Evolutionary conservation across 2,329 filamentous ascomycete genomes (phyloP).

Genomic region (Xenosphaeropsis pyriputrescens): DNA sequence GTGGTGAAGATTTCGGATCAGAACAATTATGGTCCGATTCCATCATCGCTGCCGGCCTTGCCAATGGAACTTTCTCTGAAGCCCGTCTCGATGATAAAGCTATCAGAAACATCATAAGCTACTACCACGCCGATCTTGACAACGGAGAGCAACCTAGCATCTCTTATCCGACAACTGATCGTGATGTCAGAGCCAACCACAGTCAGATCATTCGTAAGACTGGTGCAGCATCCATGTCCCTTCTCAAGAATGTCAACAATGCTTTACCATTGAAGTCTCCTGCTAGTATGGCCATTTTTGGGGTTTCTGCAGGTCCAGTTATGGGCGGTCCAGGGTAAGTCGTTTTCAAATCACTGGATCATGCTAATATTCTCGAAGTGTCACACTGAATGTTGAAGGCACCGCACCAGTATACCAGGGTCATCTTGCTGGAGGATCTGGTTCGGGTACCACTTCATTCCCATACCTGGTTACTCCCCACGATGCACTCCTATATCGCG

Average conservation of each 20-base stretch:
- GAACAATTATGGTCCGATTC: no score
- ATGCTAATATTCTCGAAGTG: no score
- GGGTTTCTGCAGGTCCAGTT: constrained; percentile 23
- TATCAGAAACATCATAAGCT: constrained; percentile 62
- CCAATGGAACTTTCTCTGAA: constrained; percentile 74
- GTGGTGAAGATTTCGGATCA: constrained; percentile 48
- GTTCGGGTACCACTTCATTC: background rate
- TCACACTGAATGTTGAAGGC: no score
- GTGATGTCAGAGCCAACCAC: constrained; percentile 22
- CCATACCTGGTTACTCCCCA: background rate
- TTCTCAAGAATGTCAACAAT: constrained; percentile 41
- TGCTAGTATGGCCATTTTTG: constrained; percentile 39
- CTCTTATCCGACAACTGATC: constrained; percentile 71
- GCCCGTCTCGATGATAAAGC: constrained; percentile 89
- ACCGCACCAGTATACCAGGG: no score
- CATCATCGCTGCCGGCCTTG: constrained; percentile 65
- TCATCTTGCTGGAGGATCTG: no score
- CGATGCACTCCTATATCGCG: background rate
- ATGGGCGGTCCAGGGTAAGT: no score
- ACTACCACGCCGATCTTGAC: constrained; percentile 43
- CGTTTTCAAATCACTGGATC: no score
- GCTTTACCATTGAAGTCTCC: constrained; percentile 32
- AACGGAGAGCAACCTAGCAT: constrained; percentile 46
- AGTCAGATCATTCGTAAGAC: constrained; percentile 35
- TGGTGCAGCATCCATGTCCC: constrained; percentile 47